phyloP scores from a whole-genome alignment of 768 basidiomycete species.

The Lactarius hengduanensis region DNA sequence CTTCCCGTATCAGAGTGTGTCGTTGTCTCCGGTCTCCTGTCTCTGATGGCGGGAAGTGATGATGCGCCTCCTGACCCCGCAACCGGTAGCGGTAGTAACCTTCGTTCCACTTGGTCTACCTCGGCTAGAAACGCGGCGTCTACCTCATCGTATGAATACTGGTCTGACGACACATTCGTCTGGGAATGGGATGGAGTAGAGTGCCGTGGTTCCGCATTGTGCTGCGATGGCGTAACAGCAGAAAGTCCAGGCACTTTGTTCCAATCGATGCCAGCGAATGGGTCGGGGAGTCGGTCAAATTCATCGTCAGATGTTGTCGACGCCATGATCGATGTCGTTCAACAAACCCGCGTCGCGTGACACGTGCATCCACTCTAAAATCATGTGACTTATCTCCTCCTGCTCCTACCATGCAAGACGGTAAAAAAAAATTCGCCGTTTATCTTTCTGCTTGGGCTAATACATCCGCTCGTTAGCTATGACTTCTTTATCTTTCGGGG shows the following conservation, averaged over 20 bases:
- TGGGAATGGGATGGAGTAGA: constrained; percentile 2
- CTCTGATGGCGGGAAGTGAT: not conserved
- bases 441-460: not conserved
- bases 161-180: constrained; percentile 18
- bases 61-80: not conserved
- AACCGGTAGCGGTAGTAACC: constrained; percentile 2
- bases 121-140: constrained; percentile 29
- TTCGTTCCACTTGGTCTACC: constrained; percentile 15
- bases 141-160: constrained; percentile 34
- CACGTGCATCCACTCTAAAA: too few species aligned
- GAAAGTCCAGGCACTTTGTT: constrained; percentile 39
- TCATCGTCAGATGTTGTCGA: constrained; percentile 40
- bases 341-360: not conserved
- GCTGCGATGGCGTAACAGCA: not conserved
- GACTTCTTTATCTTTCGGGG: constrained; percentile 24
- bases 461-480: constrained; percentile 2
- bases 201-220: not conserved
- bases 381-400: constrained; percentile 1
- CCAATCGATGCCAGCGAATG: constrained; percentile 50
- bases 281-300: constrained; percentile 53
- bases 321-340: not conserved
- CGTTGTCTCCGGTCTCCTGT: constrained; percentile 2
- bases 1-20: not conserved
- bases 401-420: constrained; percentile 11
- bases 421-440: not conserved